Percentiles rank a stretch among this genome's conserved stretches.
Conservation (phyloP, 2,329 filamentous ascomycete genomes). For the Keithomyces neogunnii region DNA sequence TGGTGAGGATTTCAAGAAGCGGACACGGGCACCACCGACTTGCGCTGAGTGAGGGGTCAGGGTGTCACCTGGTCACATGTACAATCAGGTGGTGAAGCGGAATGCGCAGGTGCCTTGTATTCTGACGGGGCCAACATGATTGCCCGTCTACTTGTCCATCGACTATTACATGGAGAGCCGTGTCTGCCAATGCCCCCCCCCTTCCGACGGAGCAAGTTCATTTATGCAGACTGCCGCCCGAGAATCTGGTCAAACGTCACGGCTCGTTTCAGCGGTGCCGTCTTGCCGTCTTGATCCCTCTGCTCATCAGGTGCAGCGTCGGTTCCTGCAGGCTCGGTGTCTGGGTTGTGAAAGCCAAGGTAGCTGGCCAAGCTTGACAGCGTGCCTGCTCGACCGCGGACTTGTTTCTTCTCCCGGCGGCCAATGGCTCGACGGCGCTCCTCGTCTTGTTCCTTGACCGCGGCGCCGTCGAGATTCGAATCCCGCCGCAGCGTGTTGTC, state of each 20-base stretch:
- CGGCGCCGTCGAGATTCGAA: neutral
- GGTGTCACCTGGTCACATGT: too few relatives aligned
- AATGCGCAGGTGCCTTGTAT: too few relatives aligned
- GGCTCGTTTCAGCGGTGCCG: neutral
- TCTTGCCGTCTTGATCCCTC: neutral
- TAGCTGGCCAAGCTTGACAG: neutral
- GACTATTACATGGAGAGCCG: too few relatives aligned
- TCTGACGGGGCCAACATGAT: too few relatives aligned
- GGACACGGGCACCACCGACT: too few relatives aligned
- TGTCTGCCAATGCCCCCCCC: too few relatives aligned
- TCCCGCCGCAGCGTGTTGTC: neutral
- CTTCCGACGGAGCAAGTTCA: too few relatives aligned
- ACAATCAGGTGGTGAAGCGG: too few relatives aligned
- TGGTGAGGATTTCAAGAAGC: too few relatives aligned
- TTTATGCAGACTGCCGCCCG: neutral
- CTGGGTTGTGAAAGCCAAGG: neutral
- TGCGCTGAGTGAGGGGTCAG: too few relatives aligned
- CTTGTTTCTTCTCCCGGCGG: neutral
- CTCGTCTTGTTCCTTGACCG: neutral
- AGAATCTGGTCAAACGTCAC: neutral
- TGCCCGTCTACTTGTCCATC: too few relatives aligned
- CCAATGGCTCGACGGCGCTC: neutral
- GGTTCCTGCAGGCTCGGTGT: neutral
- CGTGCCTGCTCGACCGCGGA: neutral
- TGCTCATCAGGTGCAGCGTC: neutral